Conservation (phyloP, 2,329 filamentous ascomycete species). For the Talaromyces sp. region DNA sequence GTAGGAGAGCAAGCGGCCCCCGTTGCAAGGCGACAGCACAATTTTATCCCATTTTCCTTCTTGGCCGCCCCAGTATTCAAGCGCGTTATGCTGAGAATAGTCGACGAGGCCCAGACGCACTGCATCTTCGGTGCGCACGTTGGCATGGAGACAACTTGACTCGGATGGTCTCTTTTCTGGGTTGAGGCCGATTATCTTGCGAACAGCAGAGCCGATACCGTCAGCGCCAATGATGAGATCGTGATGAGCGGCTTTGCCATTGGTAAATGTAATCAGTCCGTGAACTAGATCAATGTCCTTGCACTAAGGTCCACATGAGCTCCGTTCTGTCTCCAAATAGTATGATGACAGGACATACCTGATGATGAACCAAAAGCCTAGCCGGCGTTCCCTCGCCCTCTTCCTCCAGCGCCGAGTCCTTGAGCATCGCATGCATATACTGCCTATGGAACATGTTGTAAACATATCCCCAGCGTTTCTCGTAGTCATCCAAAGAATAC, state of each 20-base stretch:
- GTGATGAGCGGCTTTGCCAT: slow-evolving; percentile 47
- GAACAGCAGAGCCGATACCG: slow-evolving; percentile 62
- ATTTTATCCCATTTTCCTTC: slow-evolving; percentile 63
- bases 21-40: slow-evolving; percentile 64
- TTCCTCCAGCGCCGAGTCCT: slow-evolving; percentile 50
- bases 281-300: slow-evolving; percentile 49
- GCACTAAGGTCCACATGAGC: slow-evolving; percentile 1
- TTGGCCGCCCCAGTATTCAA: slow-evolving; percentile 65
- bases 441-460: slow-evolving; percentile 68
- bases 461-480: slow-evolving; percentile 59
- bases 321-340: not conserved
- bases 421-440: slow-evolving; percentile 64
- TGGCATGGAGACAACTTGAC: slow-evolving; percentile 60
- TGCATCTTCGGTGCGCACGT: slow-evolving; percentile 58
- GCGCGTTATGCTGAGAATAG: slow-evolving; percentile 55
- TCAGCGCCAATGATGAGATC: slow-evolving; percentile 62
- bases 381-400: slow-evolving; percentile 52
- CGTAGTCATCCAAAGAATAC: slow-evolving; percentile 60
- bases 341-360: not conserved
- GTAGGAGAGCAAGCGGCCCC: slow-evolving; percentile 60
- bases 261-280: slow-evolving; percentile 49
- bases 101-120: slow-evolving; percentile 57
- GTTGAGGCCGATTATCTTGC: slow-evolving; percentile 57
- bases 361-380: slow-evolving; percentile 55
- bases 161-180: slow-evolving; percentile 57